A percentile compares a stretch with the other conserved stretches of the same genome.
Evolutionary conservation across 768 basidiomycete species (phyloP).

Genomic region (Porphyrellus cyaneotinctus): DNA sequence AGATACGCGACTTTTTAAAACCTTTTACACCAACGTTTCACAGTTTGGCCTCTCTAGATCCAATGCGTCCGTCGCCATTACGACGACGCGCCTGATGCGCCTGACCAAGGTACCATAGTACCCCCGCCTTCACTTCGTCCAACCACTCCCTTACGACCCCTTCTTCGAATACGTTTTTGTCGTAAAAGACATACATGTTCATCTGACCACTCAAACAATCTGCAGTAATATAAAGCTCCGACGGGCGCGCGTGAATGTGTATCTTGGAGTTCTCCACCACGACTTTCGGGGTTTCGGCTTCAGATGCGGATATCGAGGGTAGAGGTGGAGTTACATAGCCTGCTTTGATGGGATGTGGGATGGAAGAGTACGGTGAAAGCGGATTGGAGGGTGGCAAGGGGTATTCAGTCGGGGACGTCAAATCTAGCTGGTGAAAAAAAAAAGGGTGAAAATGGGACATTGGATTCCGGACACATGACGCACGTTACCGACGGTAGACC

Average conservation of each 20-base stretch:
- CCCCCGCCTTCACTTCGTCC: slow-evolving; percentile 37
- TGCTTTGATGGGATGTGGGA: slow-evolving; percentile 12
- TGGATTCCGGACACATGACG: background rate
- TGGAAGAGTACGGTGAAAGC: slow-evolving; percentile 20
- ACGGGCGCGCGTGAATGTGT: slow-evolving; percentile 41
- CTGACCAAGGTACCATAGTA: slow-evolving; percentile 30
- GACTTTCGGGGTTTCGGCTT: slow-evolving; percentile 8
- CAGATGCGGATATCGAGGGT: background rate
- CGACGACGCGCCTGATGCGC: background rate
- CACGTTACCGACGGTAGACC: slow-evolving; percentile 32
- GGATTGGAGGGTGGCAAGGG: slow-evolving; percentile 26
- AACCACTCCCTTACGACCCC: slow-evolving; percentile 45
- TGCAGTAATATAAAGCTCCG: slow-evolving; percentile 44
- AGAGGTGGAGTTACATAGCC: slow-evolving; percentile 1
- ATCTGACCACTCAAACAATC: slow-evolving; percentile 32
- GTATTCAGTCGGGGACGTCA: slow-evolving; percentile 34
- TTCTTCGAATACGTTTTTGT: slow-evolving; percentile 44
- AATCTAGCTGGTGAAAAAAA: slow-evolving; percentile 27
- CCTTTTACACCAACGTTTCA: background rate
- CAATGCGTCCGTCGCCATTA: background rate
- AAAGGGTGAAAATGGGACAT: background rate
- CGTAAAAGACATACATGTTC: slow-evolving; percentile 34
- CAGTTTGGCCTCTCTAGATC: background rate
- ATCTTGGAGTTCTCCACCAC: slow-evolving; percentile 3
- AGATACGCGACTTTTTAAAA: too few relatives aligned